Evolutionary conservation across 345 rosid species (phyloP), one percentile per base, ranked within the genome.

Genomic region (Ceriops zippeliana): DNA sequence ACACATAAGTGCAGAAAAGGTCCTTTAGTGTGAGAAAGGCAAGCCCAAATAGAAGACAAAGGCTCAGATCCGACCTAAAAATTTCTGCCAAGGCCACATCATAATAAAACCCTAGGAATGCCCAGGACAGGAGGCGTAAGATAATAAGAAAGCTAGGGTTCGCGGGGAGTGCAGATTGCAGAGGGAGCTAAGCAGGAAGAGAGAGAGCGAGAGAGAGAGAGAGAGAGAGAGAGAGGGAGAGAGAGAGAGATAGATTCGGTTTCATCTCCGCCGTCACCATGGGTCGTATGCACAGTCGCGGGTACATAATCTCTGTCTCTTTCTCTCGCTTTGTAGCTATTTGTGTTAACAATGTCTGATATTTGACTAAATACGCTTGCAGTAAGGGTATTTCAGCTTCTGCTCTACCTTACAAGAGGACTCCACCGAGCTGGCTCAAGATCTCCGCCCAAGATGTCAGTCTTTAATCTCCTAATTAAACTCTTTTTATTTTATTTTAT

Each of bases 201-300:
- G 15, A 38, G 32, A 21, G 31, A 49, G 20, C 69, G 56, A 15
- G 70, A 32, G 24, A 22, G 32, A 21, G 31, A 49, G 20, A 74
- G 56, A 15, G 70, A 32, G 24, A 22, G 4, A 42, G 17, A 42
- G 15, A 38, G 31, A 42, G 34, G 16, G 31, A 9, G 46, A 37
- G 13, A 38, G 30, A 38, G 32, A 21, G 31, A 49, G 20, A 74
- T 47, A 15, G 70, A 32, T n/a, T 5, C 51, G 9, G 56, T 70
- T 34, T 61, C 73, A 22, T 17, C 66, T 53, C 68, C 51, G 64
- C 62, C 38, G 81, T 75, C 70, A 66, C 79, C 83, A 91, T 89
- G 96, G 97, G 96, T 69, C 92, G 97, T 68, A 91, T 91, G 97
- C 97, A 91, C 70, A 79, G 86, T 61, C 67, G 88, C 63, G 97